These are phyloP conservation scores for Xylariomycetidae sp. DNA, from an alignment of 2,329 filamentous ascomycete species.

Conservation along the genomic window DNA sequence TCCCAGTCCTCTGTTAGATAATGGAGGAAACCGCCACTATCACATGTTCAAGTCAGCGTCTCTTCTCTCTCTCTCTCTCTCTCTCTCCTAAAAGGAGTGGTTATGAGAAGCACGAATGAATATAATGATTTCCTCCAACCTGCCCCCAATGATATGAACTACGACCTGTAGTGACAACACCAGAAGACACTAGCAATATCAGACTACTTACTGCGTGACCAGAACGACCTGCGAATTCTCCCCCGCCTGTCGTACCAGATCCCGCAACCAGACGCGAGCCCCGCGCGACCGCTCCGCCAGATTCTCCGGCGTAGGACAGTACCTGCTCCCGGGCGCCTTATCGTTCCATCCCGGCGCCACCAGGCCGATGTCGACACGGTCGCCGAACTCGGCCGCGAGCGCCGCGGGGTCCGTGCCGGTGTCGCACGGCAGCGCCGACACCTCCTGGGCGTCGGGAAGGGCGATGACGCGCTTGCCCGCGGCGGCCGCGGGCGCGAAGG, in stretches of 20 bases:
- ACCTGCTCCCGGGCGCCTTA: constrained; percentile 49
- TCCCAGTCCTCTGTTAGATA: constrained; percentile 81
- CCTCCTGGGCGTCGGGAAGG: constrained; percentile 75
- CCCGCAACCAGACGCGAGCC: constrained; percentile 54
- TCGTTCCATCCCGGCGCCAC: constrained; percentile 67
- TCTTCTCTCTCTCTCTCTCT: too few species aligned
- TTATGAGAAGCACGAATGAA: too few species aligned
- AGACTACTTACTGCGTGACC: too few species aligned
- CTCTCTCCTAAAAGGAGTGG: too few species aligned
- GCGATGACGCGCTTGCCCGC: constrained; percentile 51
- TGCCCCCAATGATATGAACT: too few species aligned
- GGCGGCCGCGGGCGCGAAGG: constrained; percentile 57
- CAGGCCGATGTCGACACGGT: constrained; percentile 56
- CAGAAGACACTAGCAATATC: too few species aligned
- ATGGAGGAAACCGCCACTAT: constrained; percentile 80
- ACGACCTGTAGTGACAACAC: too few species aligned
- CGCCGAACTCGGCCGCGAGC: constrained; percentile 56
- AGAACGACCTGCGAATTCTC: constrained; percentile 63
- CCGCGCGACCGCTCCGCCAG: constrained; percentile 58
- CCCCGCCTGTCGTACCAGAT: constrained; percentile 34
- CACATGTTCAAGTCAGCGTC: too few species aligned
- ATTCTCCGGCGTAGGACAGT: constrained; percentile 44
- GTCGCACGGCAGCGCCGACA: constrained; percentile 70
- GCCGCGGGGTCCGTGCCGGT: constrained; percentile 56
- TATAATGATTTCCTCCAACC: too few species aligned